A percentile compares a stretch with the other conserved stretches of the same genome.
These are phyloP conservation scores for Pythium scleroteichum DNA, from an alignment of 352 stramenopile genomes.

Conservation along the genomic window DNA sequence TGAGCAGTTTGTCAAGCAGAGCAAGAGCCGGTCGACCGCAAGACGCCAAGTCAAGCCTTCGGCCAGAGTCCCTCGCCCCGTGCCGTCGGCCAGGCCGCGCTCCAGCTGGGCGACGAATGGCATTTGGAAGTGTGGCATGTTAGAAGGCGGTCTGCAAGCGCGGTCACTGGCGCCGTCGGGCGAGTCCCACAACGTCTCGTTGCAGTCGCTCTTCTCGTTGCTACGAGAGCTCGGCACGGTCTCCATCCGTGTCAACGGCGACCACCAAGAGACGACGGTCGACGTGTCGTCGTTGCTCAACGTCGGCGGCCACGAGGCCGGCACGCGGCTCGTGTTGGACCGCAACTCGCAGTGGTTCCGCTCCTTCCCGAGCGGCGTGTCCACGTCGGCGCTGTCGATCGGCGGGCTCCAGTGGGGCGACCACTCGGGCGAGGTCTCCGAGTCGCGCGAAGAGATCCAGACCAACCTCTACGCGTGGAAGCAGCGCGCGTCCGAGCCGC, in stretches of 20 bases:
- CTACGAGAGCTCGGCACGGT: conserved; percentile 8
- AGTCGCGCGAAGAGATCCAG: conserved; percentile 1
- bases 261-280: background rate
- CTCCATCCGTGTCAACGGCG: conserved; percentile 1
- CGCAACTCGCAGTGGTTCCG: conserved; percentile 13
- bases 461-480: conserved; percentile 14
- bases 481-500: background rate
- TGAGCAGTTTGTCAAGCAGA: background rate
- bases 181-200: background rate
- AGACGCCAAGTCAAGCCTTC: background rate
- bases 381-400: conserved; percentile 2
- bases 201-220: conserved; percentile 14
- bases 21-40: background rate
- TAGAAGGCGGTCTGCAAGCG: conserved; percentile 3
- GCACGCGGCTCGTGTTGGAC: conserved; percentile 4
- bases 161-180: background rate
- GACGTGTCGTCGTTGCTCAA: conserved; percentile 7
- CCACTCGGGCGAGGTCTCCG: conserved; percentile 5
- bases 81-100: background rate
- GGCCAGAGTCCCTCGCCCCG: background rate
- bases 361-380: conserved; percentile 8
- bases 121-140: conserved; percentile 3
- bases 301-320: background rate
- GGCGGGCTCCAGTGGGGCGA: conserved; percentile 10
- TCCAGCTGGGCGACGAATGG: conserved; percentile 6